Evolutionary conservation across 140 eudicot genomes (phyloP), one percentile per base, ranked within the genome.

Genomic region (Erigeron philadelphicus): DNA sequence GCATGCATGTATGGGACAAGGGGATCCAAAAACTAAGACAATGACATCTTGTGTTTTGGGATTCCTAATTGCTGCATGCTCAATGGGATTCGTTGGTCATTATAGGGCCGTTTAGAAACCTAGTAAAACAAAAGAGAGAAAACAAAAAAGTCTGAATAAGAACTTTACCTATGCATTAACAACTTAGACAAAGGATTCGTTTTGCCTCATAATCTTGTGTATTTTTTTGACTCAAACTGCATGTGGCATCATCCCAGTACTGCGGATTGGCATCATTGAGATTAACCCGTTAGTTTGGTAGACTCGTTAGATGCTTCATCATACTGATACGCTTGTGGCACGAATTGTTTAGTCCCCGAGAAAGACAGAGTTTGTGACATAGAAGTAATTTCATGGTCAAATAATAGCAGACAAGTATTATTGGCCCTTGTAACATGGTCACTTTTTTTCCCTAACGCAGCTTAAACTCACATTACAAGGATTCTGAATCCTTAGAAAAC

Each of bases 231-330:
- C 49, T 64, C 45, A 15, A 13, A 16, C 42, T 80, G 59, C 76
- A 79, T 82, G 84, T 67, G 72, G 76, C 82, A 16, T 64, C 81
- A 40, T 76, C 76, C 11, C 84, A 84, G 57, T 11, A 78, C 44
- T 73, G 83, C 77, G 79, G 76, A 68, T 81, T 62, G 64, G 38
- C 64, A 72, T 64, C 78, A 48, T 81, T 69, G 11, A 78, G 75
- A 53, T 52, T 75, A 19, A 60, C 61, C 69, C 82, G 84, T 44
- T 78, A 76, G 10, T 78, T 81, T 60, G 84, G 80, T 72, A 76
- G 80, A 72, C 11, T 81, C 15, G 0, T 31, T 31, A 31, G 38
- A 31, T 31, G 38, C 38, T 31, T 1, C 38, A 31, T 2, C 38
- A 31, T 31, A 31, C 38, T 31, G 38, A 31, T 31, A 1, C 38